Base-by-base conservation (phyloP, 257 asterid species). In the Solanum gandarillasii region DNA sequence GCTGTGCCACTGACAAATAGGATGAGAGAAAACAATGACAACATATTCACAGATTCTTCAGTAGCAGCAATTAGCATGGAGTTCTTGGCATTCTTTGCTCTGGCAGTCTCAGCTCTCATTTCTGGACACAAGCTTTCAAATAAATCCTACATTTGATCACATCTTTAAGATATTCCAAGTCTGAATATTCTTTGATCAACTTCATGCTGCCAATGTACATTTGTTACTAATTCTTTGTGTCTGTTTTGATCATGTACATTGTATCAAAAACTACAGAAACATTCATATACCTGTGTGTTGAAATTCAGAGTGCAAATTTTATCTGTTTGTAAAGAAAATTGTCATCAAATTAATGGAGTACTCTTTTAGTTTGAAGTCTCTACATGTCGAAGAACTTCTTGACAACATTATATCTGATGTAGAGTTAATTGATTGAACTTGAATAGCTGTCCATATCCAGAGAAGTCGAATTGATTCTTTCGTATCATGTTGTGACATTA, bases 1-100 rank as follows among this genome's bases (percentile, higher is more conserved):
- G 99, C 99, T 1, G 94, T 97, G 85, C 99, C 99, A 6, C 36
- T 96, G 90, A 96, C 99, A 14, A 94, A 96, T 91, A 90, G 88
- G 81, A 91, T 97, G 97, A 90, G 99, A 87, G 93, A 90, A 95
- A 94, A 92, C 52, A 87, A 90, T 14, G 99, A 96, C 82, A 96
- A 95, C 92, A 91, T 94, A 87, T 97, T 97, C 84, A 97, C 99
- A 14, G 99, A 97, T 87, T 90, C 99, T 6, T 95, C 98, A 29
- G 98, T 96, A 21, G 86, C 99, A 5, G 95, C 99, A 60, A 97
- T 96, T 73, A 91, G 96, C 88, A 94, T 97, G 98, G 96, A 88
- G 74, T 93, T 96, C 91, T 92, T 97, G 75, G 99, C 98, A 13
- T 97, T 97, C 94, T 48, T 97, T 84, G 82, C 93, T 9, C 89